These are phyloP conservation scores for Fraxinus ornus DNA, from an alignment of 305 asterid genomes.

Conservation along the genomic window DNA sequence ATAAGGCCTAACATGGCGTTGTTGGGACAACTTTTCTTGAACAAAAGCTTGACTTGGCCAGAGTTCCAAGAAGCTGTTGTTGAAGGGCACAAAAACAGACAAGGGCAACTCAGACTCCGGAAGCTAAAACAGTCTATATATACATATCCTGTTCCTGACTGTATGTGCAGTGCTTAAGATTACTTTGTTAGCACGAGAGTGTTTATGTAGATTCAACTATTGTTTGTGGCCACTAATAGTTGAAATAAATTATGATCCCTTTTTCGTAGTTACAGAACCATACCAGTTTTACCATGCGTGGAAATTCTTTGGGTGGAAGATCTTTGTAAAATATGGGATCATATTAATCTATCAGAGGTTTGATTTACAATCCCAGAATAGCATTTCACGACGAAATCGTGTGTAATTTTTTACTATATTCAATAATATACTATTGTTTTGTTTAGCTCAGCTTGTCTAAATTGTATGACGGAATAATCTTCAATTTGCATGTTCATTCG, in stretches of 20 bases:
- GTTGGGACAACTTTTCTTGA: constrained; percentile 77
- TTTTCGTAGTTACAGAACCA: constrained; percentile 17
- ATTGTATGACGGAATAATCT: neutral
- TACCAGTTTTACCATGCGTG: neutral
- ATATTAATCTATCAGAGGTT: constrained; percentile 20
- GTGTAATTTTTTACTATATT: constrained; percentile 21
- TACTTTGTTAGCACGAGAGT: neutral
- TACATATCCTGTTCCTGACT: constrained; percentile 94
- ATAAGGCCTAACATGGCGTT: constrained; percentile 84
- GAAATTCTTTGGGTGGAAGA: constrained; percentile 23
- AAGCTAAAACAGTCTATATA: constrained; percentile 73
- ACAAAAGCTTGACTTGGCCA: constrained; percentile 74
- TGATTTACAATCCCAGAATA: constrained; percentile 24
- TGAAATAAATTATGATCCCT: constrained; percentile 32
- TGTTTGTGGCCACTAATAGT: constrained; percentile 26
- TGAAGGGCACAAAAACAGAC: constrained; percentile 82
- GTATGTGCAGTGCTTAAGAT: constrained; percentile 73
- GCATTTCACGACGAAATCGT: neutral
- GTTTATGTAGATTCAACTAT: constrained; percentile 11
- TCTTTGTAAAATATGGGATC: constrained; percentile 25
- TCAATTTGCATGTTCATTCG: neutral
- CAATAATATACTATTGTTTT: constrained; percentile 10
- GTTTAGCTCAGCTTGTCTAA: constrained; percentile 6
- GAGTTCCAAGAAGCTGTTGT: constrained; percentile 67
- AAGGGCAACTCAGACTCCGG: constrained; percentile 77